Evolutionary conservation across 768 basidiomycete genomes (phyloP).

Genomic region (Rhizopogon vulgaris): DNA sequence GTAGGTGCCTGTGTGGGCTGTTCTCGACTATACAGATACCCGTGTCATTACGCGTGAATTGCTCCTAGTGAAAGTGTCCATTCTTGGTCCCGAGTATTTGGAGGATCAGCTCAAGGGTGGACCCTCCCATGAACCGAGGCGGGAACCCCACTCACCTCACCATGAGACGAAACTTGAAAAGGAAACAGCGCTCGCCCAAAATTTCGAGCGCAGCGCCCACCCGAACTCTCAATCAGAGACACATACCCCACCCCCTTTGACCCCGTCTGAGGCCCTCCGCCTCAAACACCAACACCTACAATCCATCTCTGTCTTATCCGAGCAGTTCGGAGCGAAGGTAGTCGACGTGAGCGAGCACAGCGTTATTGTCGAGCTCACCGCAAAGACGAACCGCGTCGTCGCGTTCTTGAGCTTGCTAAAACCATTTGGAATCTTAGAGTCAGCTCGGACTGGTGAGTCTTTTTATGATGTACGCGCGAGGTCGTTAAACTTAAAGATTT

Average conservation of each 20-base stretch:
- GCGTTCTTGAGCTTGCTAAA: constrained; percentile 88
- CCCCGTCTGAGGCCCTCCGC: constrained; percentile 82
- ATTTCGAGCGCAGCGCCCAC: constrained; percentile 62
- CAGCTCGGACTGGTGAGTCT: constrained; percentile 81
- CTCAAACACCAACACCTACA: constrained; percentile 85
- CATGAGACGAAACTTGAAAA: constrained; percentile 53
- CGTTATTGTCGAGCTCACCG: constrained; percentile 91
- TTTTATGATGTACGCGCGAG: neutral
- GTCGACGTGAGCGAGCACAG: constrained; percentile 94
- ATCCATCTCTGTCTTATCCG: constrained; percentile 77
- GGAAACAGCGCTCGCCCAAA: constrained; percentile 67
- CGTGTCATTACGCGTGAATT: constrained; percentile 89
- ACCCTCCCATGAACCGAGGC: constrained; percentile 74
- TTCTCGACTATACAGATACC: constrained; percentile 95
- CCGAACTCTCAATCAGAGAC: constrained; percentile 23
- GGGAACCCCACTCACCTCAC: constrained; percentile 21
- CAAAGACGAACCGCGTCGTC: constrained; percentile 86
- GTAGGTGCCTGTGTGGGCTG: constrained; percentile 98
- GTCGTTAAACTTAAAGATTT: constrained; percentile 1
- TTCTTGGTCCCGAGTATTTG: constrained; percentile 94
- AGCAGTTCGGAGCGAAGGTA: constrained; percentile 88
- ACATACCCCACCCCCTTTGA: constrained; percentile 39
- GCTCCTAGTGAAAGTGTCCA: constrained; percentile 92
- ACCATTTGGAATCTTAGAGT: constrained; percentile 94
- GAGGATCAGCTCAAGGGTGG: constrained; percentile 86